Evolutionary conservation across 2,329 filamentous ascomycete species (phyloP).

Genomic region (Cercospora citrullina): DNA sequence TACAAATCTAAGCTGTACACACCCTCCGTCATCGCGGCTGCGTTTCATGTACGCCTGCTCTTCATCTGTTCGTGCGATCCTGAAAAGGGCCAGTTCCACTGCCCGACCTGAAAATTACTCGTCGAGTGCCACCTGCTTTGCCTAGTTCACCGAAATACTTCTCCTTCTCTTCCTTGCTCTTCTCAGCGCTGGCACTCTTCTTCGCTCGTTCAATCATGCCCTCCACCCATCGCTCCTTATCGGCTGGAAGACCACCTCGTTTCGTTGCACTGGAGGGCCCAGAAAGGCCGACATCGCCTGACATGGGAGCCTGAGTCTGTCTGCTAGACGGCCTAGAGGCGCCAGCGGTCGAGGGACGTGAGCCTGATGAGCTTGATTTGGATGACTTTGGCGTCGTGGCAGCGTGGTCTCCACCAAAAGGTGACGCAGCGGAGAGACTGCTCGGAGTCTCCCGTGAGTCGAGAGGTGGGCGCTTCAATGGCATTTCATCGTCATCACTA

Average conservation of each 20-base stretch:
- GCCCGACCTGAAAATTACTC: constrained; percentile 60
- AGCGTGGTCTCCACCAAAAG: neutral
- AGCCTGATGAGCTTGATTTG: constrained; percentile 26
- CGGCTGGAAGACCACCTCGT: constrained; percentile 50
- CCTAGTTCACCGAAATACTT: constrained; percentile 67
- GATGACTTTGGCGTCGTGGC: constrained; percentile 25
- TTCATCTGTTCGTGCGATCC: constrained; percentile 8
- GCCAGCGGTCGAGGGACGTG: constrained; percentile 32
- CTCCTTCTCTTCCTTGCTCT: constrained; percentile 36
- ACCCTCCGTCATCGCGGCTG: neutral
- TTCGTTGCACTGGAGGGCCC: constrained; percentile 26
- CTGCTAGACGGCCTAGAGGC: constrained; percentile 27
- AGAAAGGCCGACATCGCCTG: constrained; percentile 24
- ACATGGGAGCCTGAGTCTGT: constrained; percentile 14
- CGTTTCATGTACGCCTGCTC: neutral
- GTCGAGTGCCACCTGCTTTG: constrained; percentile 70
- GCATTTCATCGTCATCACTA: constrained; percentile 22
- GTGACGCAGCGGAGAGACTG: constrained; percentile 8
- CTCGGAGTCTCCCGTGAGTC: constrained; percentile 11
- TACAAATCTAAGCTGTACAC: neutral
- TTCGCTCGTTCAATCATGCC: constrained; percentile 79
- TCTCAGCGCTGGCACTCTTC: constrained; percentile 57
- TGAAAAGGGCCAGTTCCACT: neutral
- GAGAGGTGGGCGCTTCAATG: constrained; percentile 10
- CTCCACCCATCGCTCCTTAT: constrained; percentile 78